phyloP scores from a whole-genome alignment of 2,329 filamentous ascomycete genomes.

The Talaromyces sp. region DNA sequence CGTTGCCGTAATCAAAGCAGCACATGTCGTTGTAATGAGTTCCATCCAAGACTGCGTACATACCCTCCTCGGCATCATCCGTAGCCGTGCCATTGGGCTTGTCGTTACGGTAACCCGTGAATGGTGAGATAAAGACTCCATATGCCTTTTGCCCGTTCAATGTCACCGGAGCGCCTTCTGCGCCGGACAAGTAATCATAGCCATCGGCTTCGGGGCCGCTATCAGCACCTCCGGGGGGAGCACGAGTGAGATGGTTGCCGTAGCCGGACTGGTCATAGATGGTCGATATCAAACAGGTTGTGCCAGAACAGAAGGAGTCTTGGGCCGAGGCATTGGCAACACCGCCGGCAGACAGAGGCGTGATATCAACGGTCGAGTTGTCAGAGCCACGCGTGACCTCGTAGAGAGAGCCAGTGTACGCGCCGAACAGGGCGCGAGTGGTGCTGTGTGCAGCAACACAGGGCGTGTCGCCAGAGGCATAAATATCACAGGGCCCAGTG shows the following conservation, averaged over 20 bases:
- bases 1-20: slow-evolving; percentile 12
- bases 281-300: slow-evolving; percentile 8
- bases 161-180: slow-evolving; percentile 4
- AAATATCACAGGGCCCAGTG: slow-evolving; percentile 9
- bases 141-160: slow-evolving; percentile 8
- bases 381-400: slow-evolving; percentile 7
- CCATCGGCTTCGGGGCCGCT: slow-evolving; percentile 6
- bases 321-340: slow-evolving; percentile 7
- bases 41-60: slow-evolving; percentile 9
- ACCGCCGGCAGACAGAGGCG: slow-evolving; percentile 4
- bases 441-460: slow-evolving; percentile 10
- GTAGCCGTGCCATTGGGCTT: slow-evolving; percentile 1
- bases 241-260: slow-evolving; percentile 7
- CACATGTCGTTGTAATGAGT: slow-evolving; percentile 9
- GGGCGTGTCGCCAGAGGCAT: slow-evolving; percentile 6
- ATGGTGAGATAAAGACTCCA: slow-evolving; percentile 8
- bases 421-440: slow-evolving; percentile 6
- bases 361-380: slow-evolving; percentile 1
- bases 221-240: slow-evolving; percentile 28
- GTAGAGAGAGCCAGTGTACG: slow-evolving; percentile 5
- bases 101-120: slow-evolving; percentile 10
- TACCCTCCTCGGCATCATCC: slow-evolving; percentile 1
- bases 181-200: slow-evolving; percentile 8
- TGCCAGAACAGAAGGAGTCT: slow-evolving; percentile 6
- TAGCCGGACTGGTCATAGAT: slow-evolving; percentile 11